phyloP scores from a whole-genome alignment of 257 asterid genomes.

The Phtheirospermum japonicum region DNA sequence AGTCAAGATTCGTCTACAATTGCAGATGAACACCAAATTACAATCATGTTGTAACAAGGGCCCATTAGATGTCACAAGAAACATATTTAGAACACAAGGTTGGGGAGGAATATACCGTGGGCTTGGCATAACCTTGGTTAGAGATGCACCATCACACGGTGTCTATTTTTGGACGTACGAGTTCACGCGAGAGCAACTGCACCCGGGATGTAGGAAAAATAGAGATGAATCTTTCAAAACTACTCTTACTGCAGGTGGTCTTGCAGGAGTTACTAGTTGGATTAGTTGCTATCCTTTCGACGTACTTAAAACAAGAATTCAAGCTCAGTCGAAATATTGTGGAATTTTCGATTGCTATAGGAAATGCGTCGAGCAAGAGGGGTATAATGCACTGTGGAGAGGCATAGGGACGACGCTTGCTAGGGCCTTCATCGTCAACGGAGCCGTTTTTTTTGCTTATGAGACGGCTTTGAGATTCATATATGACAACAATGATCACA shows the following conservation, averaged over 20 bases:
- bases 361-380: constrained; percentile 49
- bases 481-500: constrained; percentile 24
- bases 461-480: constrained; percentile 61
- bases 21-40: constrained; percentile 32
- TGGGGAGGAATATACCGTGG: constrained; percentile 65
- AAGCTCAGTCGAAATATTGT: constrained; percentile 45
- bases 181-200: constrained; percentile 53
- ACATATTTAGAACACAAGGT: constrained; percentile 48
- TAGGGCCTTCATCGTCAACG: constrained; percentile 75
- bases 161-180: constrained; percentile 73
- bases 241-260: constrained; percentile 76
- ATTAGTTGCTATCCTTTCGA: constrained; percentile 68
- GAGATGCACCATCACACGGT: constrained; percentile 79
- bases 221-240: constrained; percentile 52
- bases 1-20: constrained; percentile 71
- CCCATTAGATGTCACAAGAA: constrained; percentile 44
- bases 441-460: constrained; percentile 66
- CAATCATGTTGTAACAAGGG: constrained; percentile 38
- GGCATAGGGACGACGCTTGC: constrained; percentile 68
- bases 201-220: constrained; percentile 60
- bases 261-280: constrained; percentile 82
- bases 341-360: constrained; percentile 61
- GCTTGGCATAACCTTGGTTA: constrained; percentile 50
- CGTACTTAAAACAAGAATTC: constrained; percentile 71
- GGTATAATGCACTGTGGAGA: constrained; percentile 61